Evolutionary conservation across 176 grass and related monocot species (phyloP).

Genomic region (Ensete glaucum): DNA sequence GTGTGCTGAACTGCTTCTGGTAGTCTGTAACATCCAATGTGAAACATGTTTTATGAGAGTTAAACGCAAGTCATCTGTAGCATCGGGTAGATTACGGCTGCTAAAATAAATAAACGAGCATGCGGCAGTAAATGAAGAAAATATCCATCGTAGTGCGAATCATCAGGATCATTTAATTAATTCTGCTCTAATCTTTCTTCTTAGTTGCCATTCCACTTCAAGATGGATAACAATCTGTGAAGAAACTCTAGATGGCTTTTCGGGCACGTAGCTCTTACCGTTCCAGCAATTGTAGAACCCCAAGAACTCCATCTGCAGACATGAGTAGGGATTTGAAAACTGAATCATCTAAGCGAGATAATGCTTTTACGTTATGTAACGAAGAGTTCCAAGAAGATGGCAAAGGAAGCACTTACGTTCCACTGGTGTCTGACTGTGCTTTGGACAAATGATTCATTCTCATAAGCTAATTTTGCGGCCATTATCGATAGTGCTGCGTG

Average conservation of each 20-base stretch:
- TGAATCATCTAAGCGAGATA: background rate
- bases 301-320: conserved; percentile 60
- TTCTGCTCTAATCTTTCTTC: no score
- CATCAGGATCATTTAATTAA: no score
- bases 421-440: conserved; percentile 35
- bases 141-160: no score
- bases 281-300: conserved; percentile 73
- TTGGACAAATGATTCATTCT: conserved; percentile 46
- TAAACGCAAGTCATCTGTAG: background rate
- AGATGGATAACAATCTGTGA: no score
- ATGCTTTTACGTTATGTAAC: background rate
- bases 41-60: background rate
- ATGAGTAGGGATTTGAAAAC: background rate
- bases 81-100: no score
- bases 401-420: conserved; percentile 4
- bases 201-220: no score
- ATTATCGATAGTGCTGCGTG: conserved; percentile 60
- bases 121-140: no score
- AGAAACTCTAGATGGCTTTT: background rate
- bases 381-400: no score
- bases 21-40: conserved; percentile 26
- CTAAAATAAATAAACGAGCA: no score
- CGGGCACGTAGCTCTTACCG: conserved; percentile 22
- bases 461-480: conserved; percentile 71
- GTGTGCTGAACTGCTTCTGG: conserved; percentile 41